These are phyloP conservation scores for Gomphus bonarii DNA, from an alignment of 1,284 basidiomycete species.

Conservation along the genomic window DNA sequence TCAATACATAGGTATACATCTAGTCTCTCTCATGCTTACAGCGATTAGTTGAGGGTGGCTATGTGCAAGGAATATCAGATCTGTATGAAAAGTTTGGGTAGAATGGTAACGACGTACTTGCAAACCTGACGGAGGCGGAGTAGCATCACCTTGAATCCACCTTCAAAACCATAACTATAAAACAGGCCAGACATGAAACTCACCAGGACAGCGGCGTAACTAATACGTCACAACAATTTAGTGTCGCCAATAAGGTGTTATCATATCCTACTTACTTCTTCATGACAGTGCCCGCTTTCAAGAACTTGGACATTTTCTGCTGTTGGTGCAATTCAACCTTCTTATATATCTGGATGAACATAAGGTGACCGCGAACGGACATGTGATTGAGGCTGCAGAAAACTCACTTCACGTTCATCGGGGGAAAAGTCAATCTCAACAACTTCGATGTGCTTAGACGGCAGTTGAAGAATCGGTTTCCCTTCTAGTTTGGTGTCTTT, in stretches of 20 bases:
- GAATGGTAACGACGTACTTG: conserved; percentile 18
- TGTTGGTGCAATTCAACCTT: conserved; percentile 44
- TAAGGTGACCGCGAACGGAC: background rate
- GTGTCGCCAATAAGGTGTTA: background rate
- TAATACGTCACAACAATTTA: conserved; percentile 17
- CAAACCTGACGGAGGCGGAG: conserved; percentile 58
- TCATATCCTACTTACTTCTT: conserved; percentile 42
- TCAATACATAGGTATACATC: background rate
- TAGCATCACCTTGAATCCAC: conserved; percentile 39
- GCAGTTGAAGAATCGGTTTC: conserved; percentile 48
- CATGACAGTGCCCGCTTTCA: conserved; percentile 42
- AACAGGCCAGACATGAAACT: conserved; percentile 5
- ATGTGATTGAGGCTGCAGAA: background rate
- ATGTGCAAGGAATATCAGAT: background rate
- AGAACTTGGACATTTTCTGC: conserved; percentile 46
- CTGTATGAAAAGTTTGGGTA: background rate
- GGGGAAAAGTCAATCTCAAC: conserved; percentile 44
- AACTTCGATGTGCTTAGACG: conserved; percentile 48
- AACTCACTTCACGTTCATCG: conserved; percentile 50
- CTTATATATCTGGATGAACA: conserved; percentile 40
- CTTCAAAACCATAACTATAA: background rate
- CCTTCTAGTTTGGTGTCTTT: conserved; percentile 51
- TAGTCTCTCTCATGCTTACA: conserved; percentile 24
- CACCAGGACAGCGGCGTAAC: conserved; percentile 40
- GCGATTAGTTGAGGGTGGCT: conserved; percentile 54